phyloP scores from a whole-genome alignment of 805 yeast species.

The Millerozyma miso region DNA sequence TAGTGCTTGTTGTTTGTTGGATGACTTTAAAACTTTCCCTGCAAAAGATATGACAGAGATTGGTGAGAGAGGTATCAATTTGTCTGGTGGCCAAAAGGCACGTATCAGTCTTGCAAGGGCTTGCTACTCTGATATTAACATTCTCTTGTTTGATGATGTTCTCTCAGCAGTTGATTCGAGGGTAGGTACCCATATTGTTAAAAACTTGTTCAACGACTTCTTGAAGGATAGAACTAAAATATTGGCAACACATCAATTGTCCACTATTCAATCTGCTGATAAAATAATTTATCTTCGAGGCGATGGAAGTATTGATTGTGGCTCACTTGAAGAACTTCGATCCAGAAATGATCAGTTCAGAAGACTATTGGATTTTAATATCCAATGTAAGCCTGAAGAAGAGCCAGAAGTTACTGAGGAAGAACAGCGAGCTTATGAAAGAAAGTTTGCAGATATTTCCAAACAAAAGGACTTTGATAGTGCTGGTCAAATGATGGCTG shows the following conservation, averaged over 20 bases:
- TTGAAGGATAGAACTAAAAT: conserved; percentile 31
- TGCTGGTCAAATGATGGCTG: conserved; percentile 29
- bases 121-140: conserved; percentile 29
- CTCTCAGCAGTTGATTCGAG: conserved; percentile 41
- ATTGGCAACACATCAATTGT: conserved; percentile 42
- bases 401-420: conserved; percentile 21
- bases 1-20: conserved; percentile 37
- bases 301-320: conserved; percentile 38
- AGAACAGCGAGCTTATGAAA: neutral
- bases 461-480: neutral
- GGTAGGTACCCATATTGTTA: conserved; percentile 39
- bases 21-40: conserved; percentile 31
- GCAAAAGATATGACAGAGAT: conserved; percentile 39
- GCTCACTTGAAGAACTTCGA: conserved; percentile 28
- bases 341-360: conserved; percentile 43
- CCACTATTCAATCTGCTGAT: conserved; percentile 36
- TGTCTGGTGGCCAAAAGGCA: conserved; percentile 45
- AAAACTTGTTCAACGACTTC: conserved; percentile 30
- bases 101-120: conserved; percentile 43
- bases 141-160: conserved; percentile 40
- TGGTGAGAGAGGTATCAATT: conserved; percentile 42
- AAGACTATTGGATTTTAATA: conserved; percentile 46
- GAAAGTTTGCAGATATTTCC: conserved; percentile 1
- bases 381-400: conserved; percentile 8
- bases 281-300: conserved; percentile 36